Base-by-base conservation (phyloP, 2,329 filamentous ascomycete species). In the Colletotrichum tanaceti region DNA sequence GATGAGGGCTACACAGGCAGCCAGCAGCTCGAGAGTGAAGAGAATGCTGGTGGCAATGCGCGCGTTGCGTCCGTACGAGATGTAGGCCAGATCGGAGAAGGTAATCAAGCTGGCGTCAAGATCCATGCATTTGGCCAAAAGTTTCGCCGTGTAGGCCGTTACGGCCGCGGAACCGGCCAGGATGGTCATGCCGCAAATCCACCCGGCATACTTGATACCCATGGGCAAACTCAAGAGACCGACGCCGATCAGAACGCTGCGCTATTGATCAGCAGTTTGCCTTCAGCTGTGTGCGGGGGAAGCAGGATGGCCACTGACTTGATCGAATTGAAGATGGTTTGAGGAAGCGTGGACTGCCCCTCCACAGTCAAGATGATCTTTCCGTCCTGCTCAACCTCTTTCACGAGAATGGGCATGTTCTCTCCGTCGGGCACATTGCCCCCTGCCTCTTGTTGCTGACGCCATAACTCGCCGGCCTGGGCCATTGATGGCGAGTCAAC, bases 291-390 rank as follows among this genome's bases (percentile, higher is more conserved):
- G 32, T n/a, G 20, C 20, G 18, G 22, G 18, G 5, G 38, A 49
- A 49, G 64, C 38, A 32, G 5, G 41, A 18, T 35, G 32, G 7
- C 38, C 5, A 72, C 79, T 70, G 72, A 83, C 81, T 97, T 97
- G 77, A 95, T 95, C 3, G 93, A 97, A 80, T 99, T 99, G 84
- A 98, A 97, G 71, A 98, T 87, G 7, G 95, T 98, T 81, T 98
- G 95, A 0, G 94, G 94, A 18, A 98, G 85, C 1, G 95, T 99
- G n/a, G 93, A 97, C 81, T 97, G 94, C 46, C 95, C 95, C 70
- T 97, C 91, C 2, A 97, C 90, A 2, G 95, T 87, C 73, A 95
- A 87, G 64, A 97, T 89, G 55, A 95, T 87, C 75, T 91, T 93
- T 49, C 96, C 93, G 72, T 96, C 93, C 74, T 96, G 92, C 77